Conservation (phyloP, 371 early-diverging fungal genomes). For the Lichtheimia ornata region DNA sequence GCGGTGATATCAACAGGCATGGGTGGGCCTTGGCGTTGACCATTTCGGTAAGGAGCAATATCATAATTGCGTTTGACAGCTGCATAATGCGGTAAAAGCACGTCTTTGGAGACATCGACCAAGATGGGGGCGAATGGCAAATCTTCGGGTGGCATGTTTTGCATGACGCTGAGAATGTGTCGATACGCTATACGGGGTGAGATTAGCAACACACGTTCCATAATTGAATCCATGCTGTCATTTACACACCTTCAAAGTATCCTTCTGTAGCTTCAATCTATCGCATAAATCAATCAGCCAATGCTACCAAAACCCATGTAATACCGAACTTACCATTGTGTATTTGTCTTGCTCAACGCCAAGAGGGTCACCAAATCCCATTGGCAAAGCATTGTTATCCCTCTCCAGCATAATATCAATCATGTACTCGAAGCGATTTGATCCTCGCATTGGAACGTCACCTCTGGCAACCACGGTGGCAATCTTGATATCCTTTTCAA, state of each 20-base stretch:
- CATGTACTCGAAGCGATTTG: constrained; percentile 48
- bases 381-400: constrained; percentile 38
- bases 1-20: constrained; percentile 33
- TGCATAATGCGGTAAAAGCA: constrained; percentile 42
- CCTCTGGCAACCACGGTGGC: constrained; percentile 63
- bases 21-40: neutral
- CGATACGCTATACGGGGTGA: constrained; percentile 19
- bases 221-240: neutral
- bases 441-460: constrained; percentile 43
- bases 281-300: neutral
- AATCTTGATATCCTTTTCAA: constrained; percentile 53
- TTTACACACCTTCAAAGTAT: constrained; percentile 48
- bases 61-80: constrained; percentile 35
- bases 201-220: neutral
- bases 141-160: constrained; percentile 35
- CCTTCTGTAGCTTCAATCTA: constrained; percentile 50
- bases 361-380: constrained; percentile 48
- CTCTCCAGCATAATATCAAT: constrained; percentile 54
- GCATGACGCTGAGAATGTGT: constrained; percentile 44
- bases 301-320: neutral
- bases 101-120: constrained; percentile 32
- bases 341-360: constrained; percentile 33
- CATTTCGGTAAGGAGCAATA: constrained; percentile 19
- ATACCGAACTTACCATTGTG: constrained; percentile 29
- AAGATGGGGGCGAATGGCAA: constrained; percentile 44